Conservation (phyloP, 2,329 filamentous ascomycete genomes). For the Epichloe baconii region DNA sequence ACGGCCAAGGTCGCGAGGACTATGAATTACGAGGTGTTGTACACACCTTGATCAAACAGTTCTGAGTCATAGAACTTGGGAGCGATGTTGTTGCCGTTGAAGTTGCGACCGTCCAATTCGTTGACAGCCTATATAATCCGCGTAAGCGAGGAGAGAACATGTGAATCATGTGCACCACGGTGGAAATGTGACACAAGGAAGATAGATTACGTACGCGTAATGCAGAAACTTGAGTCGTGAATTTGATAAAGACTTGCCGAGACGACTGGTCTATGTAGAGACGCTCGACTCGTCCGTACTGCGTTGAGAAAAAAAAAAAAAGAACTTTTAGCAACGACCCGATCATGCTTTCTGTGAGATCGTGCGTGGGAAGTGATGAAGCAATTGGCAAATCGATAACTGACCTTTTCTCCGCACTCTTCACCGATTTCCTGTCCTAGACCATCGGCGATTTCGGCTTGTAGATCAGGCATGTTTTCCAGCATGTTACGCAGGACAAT, state of each 20-base stretch:
- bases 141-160: background rate
- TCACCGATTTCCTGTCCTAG: constrained; percentile 92
- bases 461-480: constrained; percentile 63
- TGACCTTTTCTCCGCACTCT: constrained; percentile 70
- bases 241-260: constrained; percentile 78
- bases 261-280: constrained; percentile 57
- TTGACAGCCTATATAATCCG: constrained; percentile 69
- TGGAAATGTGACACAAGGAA: background rate
- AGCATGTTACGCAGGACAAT: constrained; percentile 77
- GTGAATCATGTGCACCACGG: background rate
- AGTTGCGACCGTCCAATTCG: constrained; percentile 73
- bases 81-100: constrained; percentile 75
- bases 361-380: background rate
- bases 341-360: too few species aligned
- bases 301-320: background rate
- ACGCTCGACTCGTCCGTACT: constrained; percentile 76
- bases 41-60: constrained; percentile 62
- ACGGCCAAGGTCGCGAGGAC: background rate
- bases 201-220: constrained; percentile 49
- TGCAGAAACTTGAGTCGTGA: constrained; percentile 73
- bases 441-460: constrained; percentile 60
- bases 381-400: background rate
- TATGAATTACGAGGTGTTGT: constrained; percentile 12
- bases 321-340: too few species aligned
- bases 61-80: constrained; percentile 73